A percentile compares a stretch with the other conserved stretches of the same genome.
phyloP scores from a whole-genome alignment of 768 basidiomycete genomes.

The Tephrocybe sp. region DNA sequence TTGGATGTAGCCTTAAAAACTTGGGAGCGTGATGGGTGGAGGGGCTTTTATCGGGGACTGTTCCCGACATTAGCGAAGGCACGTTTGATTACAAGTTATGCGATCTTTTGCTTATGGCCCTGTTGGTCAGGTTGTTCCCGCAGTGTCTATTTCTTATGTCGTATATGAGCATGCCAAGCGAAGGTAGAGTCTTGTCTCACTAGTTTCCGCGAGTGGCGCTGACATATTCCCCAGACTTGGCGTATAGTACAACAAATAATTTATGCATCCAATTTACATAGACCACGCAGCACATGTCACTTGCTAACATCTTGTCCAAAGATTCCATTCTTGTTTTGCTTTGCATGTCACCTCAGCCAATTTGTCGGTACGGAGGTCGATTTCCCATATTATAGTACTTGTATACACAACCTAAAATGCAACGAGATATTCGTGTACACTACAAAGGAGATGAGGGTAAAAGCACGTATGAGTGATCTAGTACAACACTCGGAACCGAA shows the following conservation, averaged over 20 bases:
- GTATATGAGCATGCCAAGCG: slow-evolving; percentile 89
- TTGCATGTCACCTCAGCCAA: not conserved
- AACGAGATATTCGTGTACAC: slow-evolving; percentile 11
- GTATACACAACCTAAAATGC: slow-evolving; percentile 14
- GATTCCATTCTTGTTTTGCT: not conserved
- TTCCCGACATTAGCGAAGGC: slow-evolving; percentile 94
- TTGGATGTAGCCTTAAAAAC: slow-evolving; percentile 82
- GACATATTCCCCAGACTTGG: slow-evolving; percentile 48
- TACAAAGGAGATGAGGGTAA: slow-evolving; percentile 5
- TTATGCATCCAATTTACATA: slow-evolving; percentile 8
- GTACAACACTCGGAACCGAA: slow-evolving; percentile 13
- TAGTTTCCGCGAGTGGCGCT: slow-evolving; percentile 7
- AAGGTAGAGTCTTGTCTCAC: slow-evolving; percentile 45
- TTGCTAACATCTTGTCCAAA: not conserved
- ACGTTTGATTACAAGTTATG: too few species aligned
- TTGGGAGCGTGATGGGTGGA: slow-evolving; percentile 84
- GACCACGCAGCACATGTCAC: slow-evolving; percentile 11
- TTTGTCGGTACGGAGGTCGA: slow-evolving; percentile 6
- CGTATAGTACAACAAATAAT: slow-evolving; percentile 41
- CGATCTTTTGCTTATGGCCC: not conserved
- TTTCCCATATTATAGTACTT: slow-evolving; percentile 16
- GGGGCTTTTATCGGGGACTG: slow-evolving; percentile 92
- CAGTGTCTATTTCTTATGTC: slow-evolving; percentile 95
- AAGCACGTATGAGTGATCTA: slow-evolving; percentile 2
- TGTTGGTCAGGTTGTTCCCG: slow-evolving; percentile 76